phyloP scores from a whole-genome alignment of 139 green algal species.

The Picochlorum sp. region DNA sequence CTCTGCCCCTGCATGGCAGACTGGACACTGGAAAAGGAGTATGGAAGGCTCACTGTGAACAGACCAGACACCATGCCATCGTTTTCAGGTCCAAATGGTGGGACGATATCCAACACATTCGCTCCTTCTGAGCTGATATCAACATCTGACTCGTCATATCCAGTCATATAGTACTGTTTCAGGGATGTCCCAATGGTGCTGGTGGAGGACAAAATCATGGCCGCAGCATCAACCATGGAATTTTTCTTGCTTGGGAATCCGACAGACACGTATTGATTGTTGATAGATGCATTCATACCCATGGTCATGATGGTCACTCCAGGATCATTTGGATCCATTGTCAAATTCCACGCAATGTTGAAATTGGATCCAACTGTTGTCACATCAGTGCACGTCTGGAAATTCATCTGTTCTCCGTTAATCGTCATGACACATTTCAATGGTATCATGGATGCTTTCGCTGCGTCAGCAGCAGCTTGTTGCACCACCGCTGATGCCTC shows the following conservation, averaged over 20 bases:
- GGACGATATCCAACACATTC: not conserved
- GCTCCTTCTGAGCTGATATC: not conserved
- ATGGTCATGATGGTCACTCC: not conserved
- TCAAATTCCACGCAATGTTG: not conserved
- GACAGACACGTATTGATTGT: not conserved
- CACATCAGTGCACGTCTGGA: not conserved
- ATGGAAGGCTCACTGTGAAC: not conserved
- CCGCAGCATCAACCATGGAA: not conserved
- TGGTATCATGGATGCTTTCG: not conserved
- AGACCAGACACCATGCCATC: not conserved
- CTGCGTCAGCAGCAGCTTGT: not conserved
- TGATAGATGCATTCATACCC: not conserved
- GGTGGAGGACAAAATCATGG: not conserved
- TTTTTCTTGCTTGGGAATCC: not conserved
- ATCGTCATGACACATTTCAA: not conserved
- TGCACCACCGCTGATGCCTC: too few species aligned
- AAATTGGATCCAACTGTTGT: not conserved
- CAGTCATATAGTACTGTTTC: constrained; percentile 2
- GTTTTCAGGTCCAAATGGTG: not conserved
- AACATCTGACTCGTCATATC: constrained; percentile 1
- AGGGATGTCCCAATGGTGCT: not conserved
- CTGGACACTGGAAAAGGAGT: not conserved
- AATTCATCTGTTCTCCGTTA: not conserved
- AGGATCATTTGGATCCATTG: not conserved
- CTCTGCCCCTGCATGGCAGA: too few species aligned